Evolutionary conservation across 352 stramenopile genomes (phyloP), one percentile per base, ranked within the genome.

Genomic region (Phytophthora megakarya): DNA sequence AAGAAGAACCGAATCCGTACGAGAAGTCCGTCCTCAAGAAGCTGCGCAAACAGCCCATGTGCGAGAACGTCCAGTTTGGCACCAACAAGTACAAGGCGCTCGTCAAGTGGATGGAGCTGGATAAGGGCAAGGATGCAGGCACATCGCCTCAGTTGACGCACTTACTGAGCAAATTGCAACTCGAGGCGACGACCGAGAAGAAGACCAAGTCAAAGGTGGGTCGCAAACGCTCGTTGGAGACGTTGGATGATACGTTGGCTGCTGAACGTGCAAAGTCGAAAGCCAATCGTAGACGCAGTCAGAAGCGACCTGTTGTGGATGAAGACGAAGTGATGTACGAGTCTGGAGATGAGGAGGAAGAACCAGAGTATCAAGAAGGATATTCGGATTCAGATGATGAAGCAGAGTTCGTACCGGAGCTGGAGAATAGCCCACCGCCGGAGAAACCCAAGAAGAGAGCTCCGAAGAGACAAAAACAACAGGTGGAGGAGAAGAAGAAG

Each of bases 51-150:
- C 16, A 81, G 16, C 60, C 80, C 7, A 62, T 76, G 40, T 75
- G 85, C 33, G 57, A 79, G 35, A 55, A 57, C 19, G 48, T 91
- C 10, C 42, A 40, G 15, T 50, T 60, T 16, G 72, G 67, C 2
- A 76, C 73, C 12, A 77, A 59, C 28, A 91, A 91, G 46, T 87
- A 81, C 59, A 57, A 59, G 2, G 65, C 43, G 21, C 47, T 91
- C 7, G 52, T 78, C 19, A 78, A 76, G 51, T 91, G 82, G 82
- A 53, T 91, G 39, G 73, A 88, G 56, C 22, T 45, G 23, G 80
- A 91, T 32, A 61, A 78, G 21, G 69, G 71, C 19, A 75, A 80
- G 37, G 75, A 91, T 59, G 35, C 61, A 16, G 44, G 71, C 5
- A 69, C 65, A 8, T 67, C 82, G 19, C 13, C 44, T 0, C 70